Percentiles rank a stretch among this genome's conserved stretches.
Conservation (phyloP, 176 grass and related monocot species). For the Carex myosuroides region DNA sequence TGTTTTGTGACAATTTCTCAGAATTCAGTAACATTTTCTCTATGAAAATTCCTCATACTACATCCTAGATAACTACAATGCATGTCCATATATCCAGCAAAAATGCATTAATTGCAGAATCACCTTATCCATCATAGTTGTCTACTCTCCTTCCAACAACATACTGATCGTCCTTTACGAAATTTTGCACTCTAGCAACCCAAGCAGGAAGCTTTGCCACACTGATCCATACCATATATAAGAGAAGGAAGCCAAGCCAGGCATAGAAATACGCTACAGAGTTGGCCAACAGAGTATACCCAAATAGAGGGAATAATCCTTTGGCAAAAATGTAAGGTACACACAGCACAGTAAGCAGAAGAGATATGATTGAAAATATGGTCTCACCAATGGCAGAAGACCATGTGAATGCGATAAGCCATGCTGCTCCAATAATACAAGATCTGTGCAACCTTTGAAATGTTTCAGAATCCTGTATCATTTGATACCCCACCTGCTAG, state of each 20-base stretch:
- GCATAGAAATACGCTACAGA: not conserved
- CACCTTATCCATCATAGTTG: not conserved
- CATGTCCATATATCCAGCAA: not conserved
- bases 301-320: not conserved
- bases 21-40: not conserved
- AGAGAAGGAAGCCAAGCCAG: not conserved
- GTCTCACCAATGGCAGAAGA: not conserved
- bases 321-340: not conserved
- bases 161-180: not conserved
- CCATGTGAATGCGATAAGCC: not conserved
- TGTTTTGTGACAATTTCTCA: not conserved
- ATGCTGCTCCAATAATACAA: not conserved
- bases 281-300: not conserved
- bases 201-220: not conserved
- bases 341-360: not conserved
- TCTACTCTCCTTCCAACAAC: not conserved
- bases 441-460: not conserved
- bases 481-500: not conserved
- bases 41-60: not conserved
- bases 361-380: not conserved
- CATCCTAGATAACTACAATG: not conserved
- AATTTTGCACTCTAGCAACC: not conserved
- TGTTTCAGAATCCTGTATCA: not conserved
- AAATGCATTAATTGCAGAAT: not conserved
- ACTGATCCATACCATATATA: not conserved